Evolutionary conservation across 1,139 yeast genomes (phyloP), one percentile per base, ranked within the genome.

Genomic region (Geotrichum aggregatum): DNA sequence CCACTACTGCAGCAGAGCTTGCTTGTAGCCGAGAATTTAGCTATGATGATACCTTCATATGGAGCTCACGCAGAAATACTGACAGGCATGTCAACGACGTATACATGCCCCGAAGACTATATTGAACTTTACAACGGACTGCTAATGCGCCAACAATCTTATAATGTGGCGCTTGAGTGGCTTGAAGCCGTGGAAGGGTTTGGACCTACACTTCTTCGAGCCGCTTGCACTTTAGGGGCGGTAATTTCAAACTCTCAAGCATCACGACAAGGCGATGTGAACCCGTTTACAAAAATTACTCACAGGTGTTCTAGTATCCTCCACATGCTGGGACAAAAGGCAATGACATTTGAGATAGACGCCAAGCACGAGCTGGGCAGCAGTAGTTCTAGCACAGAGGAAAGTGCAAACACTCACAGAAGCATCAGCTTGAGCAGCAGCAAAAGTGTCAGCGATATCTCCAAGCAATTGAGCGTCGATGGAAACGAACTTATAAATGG

Each of bases 141-240:
- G 18, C 44, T 40, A 3, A 8, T 11, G 11, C 39, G 39, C 13
- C 59, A 63, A 52, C 47, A 47, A 19, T 67, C 67, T 2, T 66
- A 67, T 34, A 77, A 78, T 56, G 58, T 84, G 24, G 80, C 92
- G 0, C 67, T 80, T 47, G 61, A 71, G 14, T 84, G 95, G 88
- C 69, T 89, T 24, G 67, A 76, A 14, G 69, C 82, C 1, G 68
- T 71, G 10, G 87, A 82, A 58, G 72, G 74, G 35, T 63, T 81
- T 52, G 85, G 83, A 1, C 70, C 76, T 16, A 74, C 76, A 26
- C 65, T 82, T 38, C 70, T 79, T 13, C 75, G 82, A 30, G 70
- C 71, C 7, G 64, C 72, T 24, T 67, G 69, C 53, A 66, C 71
- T 6, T 60, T 71, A 51, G 72, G 73, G 1, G 64, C 66, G 1